A percentile compares a stretch with the other conserved stretches of the same genome.
phyloP scores from a whole-genome alignment of 805 yeast species.

The Candida endomychidarum region DNA sequence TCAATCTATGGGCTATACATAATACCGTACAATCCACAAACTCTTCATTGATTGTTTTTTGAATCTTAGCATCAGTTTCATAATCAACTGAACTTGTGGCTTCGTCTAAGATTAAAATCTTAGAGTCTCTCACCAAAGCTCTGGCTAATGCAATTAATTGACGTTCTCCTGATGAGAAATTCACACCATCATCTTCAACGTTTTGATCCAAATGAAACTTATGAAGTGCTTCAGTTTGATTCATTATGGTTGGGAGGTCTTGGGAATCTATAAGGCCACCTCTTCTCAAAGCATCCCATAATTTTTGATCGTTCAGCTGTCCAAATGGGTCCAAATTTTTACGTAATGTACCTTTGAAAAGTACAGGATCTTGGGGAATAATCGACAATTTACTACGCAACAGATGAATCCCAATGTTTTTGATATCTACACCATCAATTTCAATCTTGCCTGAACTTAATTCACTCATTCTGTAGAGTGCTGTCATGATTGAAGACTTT shows the following conservation, averaged over 20 bases:
- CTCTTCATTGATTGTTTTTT: slow-evolving; percentile 66
- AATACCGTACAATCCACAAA: slow-evolving; percentile 72
- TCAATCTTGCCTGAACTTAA: slow-evolving; percentile 46
- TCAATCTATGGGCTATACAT: slow-evolving; percentile 85
- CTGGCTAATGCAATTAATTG: slow-evolving; percentile 81
- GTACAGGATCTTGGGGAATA: slow-evolving; percentile 71
- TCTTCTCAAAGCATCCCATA: slow-evolving; percentile 60
- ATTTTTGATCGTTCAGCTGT: slow-evolving; percentile 45
- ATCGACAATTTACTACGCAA: slow-evolving; percentile 60
- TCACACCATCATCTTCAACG: slow-evolving; percentile 69
- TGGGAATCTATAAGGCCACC: slow-evolving; percentile 46
- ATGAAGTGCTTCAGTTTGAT: slow-evolving; percentile 26
- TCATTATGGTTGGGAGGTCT: not conserved
- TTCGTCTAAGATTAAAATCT: slow-evolving; percentile 79
- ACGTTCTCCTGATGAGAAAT: slow-evolving; percentile 74
- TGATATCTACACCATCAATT: slow-evolving; percentile 61
- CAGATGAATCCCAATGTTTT: slow-evolving; percentile 50
- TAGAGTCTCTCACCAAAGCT: slow-evolving; percentile 74
- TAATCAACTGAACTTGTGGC: slow-evolving; percentile 82
- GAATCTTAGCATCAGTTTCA: slow-evolving; percentile 80
- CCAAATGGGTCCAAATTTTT: slow-evolving; percentile 63
- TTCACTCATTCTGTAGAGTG: slow-evolving; percentile 58
- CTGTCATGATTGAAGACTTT: slow-evolving; percentile 63
- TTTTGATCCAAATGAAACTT: slow-evolving; percentile 44
- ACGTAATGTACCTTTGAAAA: slow-evolving; percentile 58